Evolutionary conservation across 2,329 filamentous ascomycete genomes (phyloP), one percentile per base, ranked within the genome.

Genomic region (Aureobasidium melanogenum): DNA sequence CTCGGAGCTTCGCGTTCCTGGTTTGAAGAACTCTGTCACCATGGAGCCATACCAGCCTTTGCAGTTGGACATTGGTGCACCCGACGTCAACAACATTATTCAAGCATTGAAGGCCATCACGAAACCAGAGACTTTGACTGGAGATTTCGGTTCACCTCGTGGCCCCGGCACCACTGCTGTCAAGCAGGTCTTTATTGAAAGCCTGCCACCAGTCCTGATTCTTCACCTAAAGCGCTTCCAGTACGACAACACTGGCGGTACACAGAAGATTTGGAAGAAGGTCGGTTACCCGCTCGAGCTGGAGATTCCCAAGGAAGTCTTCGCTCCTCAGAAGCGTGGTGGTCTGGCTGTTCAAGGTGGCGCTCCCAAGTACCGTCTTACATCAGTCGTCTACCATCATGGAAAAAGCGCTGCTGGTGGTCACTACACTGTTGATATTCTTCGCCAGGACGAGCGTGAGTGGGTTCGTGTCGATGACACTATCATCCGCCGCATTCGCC

Each of bases 211-310:
- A 0, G 89, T 97, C 4, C 82, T 99, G 14, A 96, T 97, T 59
- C 82, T 99, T 9, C 94, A 99, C 71, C 81, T 99, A 44, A 99
- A 99, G 77, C 90, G 94, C 47, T 99, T 99, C 80, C 91, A 97
- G 69, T 97, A 96, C 69, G 91, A 97, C 69, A 89, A 86, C 64
- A 84, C 87, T 62, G 89, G 87, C 47, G 91, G 91, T 26, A 96
- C 91, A 0, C 88, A 96, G 69, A 99, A 99, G 80, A 96, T 97
- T 65, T 97, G 93, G 90, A 99, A 97, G 79, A 96, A 93, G 77
- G 82, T 99, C 62, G 93, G 91, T 22, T 99, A 99, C 70, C 94
- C 94, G 0, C 79, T 99, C 30, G 92, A 97, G 69, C 81, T 99
- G 55, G 93, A 97, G 72, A 91, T 99, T 64, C 94, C 94, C 0